These are phyloP conservation scores for Dipteronia dyeriana DNA, from an alignment of 345 rosid genomes.

Conservation along the genomic window DNA sequence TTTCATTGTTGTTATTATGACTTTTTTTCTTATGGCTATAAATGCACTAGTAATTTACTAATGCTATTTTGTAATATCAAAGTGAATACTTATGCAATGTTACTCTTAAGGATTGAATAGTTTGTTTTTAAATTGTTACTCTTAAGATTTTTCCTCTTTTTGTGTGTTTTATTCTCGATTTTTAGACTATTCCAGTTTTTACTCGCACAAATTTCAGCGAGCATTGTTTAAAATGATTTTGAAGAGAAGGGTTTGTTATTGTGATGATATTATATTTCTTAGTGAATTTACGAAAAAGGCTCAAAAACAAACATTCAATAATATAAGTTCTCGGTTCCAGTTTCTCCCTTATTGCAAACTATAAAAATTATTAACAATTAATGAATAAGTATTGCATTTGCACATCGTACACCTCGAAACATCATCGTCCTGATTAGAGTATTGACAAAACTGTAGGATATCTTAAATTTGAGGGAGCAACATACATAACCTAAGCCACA, in stretches of 20 bases:
- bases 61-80: no score
- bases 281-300: neutral
- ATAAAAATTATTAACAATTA: no score
- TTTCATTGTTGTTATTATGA: neutral
- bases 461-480: no score
- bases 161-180: neutral
- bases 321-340: neutral
- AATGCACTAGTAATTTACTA: no score
- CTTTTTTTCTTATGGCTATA: no score
- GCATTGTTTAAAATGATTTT: neutral
- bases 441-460: no score
- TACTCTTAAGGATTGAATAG: no score
- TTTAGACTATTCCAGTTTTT: neutral
- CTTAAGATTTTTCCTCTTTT: neutral
- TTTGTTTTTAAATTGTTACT: no score
- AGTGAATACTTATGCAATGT: no score
- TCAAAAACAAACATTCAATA: neutral
- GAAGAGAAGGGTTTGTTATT: neutral
- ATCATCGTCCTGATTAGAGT: no score
- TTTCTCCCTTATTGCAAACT: no score
- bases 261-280: neutral
- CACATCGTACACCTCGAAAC: neutral
- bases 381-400: neutral
- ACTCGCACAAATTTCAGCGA: neutral
- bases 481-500: neutral